phyloP scores from a whole-genome alignment of 1,139 yeast species.

The Arxiozyma slooffiae region DNA sequence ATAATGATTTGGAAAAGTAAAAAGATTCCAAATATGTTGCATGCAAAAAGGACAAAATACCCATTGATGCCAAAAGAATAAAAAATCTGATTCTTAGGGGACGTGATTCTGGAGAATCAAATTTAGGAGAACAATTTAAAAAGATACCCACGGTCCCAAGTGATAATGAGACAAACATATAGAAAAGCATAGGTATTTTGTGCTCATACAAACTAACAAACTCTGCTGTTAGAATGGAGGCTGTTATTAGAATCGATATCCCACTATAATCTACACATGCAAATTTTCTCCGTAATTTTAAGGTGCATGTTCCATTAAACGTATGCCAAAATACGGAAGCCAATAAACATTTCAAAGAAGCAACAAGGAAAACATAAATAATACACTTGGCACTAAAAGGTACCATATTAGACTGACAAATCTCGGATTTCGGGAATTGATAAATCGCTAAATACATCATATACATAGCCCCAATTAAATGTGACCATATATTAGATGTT shows the following conservation, averaged over 20 bases:
- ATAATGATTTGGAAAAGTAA: conserved; percentile 35
- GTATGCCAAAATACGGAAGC: conserved; percentile 91
- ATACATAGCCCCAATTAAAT: conserved; percentile 55
- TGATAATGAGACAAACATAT: conserved; percentile 50
- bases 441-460: conserved; percentile 47
- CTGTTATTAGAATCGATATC: conserved; percentile 78
- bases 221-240: conserved; percentile 82
- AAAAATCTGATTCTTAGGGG: conserved; percentile 72
- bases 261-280: conserved; percentile 97
- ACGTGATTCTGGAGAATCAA: conserved; percentile 80
- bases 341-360: conserved; percentile 66
- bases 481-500: conserved; percentile 90
- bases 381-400: conserved; percentile 37
- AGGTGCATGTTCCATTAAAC: conserved; percentile 65
- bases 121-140: conserved; percentile 84
- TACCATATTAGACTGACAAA: conserved; percentile 31
- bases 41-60: conserved; percentile 55
- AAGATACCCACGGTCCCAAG: conserved; percentile 66
- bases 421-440: conserved; percentile 52
- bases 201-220: conserved; percentile 57
- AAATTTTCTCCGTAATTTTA: conserved; percentile 56
- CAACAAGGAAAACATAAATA: conserved; percentile 54
- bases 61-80: conserved; percentile 67
- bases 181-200: conserved; percentile 29
- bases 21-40: conserved; percentile 51